Conservation (phyloP, 805 yeast species). For the Jamesozyma spencerorum region DNA sequence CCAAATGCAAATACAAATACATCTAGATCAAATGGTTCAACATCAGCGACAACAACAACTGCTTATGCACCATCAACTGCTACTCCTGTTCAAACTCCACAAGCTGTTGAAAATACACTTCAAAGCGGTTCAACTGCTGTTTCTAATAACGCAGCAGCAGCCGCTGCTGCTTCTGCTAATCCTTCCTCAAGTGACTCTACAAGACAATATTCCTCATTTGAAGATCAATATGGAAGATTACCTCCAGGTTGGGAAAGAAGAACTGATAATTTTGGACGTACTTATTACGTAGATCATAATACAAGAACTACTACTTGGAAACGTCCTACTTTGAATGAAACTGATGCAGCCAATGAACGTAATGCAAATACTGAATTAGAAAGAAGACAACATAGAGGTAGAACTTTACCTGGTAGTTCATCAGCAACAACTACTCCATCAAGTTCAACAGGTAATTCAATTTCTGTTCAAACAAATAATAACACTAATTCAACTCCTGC, state of each 20-base stretch:
- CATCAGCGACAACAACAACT: conserved; percentile 5
- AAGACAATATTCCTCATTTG: conserved; percentile 84
- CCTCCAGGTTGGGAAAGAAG: conserved; percentile 99
- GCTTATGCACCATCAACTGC: conserved; percentile 7
- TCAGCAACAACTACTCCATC: conserved; percentile 14
- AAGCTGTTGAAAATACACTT: conserved; percentile 25
- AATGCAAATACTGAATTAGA: conserved; percentile 73
- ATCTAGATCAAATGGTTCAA: conserved; percentile 11
- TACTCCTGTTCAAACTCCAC: conserved; percentile 19
- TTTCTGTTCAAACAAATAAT: conserved; percentile 40
- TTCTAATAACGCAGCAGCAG: conserved; percentile 10
- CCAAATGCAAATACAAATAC: conserved; percentile 7
- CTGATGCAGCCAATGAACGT: conserved; percentile 49
- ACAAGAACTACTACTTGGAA: conserved; percentile 99
- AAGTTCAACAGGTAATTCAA: conserved; percentile 4
- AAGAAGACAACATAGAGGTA: conserved; percentile 79
- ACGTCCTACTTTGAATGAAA: conserved; percentile 78
- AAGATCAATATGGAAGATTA: conserved; percentile 90
- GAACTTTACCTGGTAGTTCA: conserved; percentile 69
- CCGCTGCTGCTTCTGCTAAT: conserved; percentile 3
- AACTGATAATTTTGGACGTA: conserved; percentile 94
- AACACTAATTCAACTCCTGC: conserved; percentile 36
- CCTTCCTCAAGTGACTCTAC: conserved; percentile 1
- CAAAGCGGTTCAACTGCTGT: conserved; percentile 18
- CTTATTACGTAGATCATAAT: conserved; percentile 96